Percentiles rank a stretch among this genome's conserved stretches.
phyloP scores from a whole-genome alignment of 139 green algal genomes.

The Coccomyxa sp. region DNA sequence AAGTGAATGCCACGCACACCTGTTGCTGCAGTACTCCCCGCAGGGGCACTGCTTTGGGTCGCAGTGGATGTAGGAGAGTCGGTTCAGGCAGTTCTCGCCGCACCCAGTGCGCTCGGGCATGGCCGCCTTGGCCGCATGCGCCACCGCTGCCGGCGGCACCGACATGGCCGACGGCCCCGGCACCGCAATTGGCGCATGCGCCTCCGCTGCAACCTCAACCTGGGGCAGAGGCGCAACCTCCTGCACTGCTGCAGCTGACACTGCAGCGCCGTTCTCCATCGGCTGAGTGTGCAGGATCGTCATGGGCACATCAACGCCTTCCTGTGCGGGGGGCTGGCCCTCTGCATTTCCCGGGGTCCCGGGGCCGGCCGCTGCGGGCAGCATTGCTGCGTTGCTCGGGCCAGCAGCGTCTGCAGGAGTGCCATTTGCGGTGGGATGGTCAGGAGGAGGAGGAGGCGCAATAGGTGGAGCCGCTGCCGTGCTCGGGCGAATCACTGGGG shows the following conservation, averaged over 20 bases:
- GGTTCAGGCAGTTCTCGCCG: conserved; percentile 58
- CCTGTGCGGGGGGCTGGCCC: too few relatives aligned
- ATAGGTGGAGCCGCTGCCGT: neutral
- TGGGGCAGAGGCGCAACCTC: neutral
- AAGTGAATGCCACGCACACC: neutral
- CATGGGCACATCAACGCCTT: neutral
- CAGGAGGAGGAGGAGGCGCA: neutral
- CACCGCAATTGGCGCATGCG: too few relatives aligned
- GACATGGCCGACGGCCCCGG: neutral
- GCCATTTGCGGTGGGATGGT: too few relatives aligned
- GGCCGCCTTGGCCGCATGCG: neutral
- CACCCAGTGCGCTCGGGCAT: conserved; percentile 35
- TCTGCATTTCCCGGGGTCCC: too few relatives aligned
- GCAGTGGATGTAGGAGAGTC: conserved; percentile 67
- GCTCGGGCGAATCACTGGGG: neutral
- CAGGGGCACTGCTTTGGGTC: conserved; percentile 71
- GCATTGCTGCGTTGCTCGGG: too few relatives aligned
- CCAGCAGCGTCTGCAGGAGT: too few relatives aligned
- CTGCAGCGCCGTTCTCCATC: neutral
- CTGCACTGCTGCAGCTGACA: neutral
- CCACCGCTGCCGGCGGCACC: too few relatives aligned
- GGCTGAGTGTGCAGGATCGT: neutral
- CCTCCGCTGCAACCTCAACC: neutral
- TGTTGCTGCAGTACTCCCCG: conserved; percentile 71
- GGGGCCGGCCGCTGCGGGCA: too few relatives aligned